Conservation (phyloP, 805 yeast species). For the Candida railenensis region DNA sequence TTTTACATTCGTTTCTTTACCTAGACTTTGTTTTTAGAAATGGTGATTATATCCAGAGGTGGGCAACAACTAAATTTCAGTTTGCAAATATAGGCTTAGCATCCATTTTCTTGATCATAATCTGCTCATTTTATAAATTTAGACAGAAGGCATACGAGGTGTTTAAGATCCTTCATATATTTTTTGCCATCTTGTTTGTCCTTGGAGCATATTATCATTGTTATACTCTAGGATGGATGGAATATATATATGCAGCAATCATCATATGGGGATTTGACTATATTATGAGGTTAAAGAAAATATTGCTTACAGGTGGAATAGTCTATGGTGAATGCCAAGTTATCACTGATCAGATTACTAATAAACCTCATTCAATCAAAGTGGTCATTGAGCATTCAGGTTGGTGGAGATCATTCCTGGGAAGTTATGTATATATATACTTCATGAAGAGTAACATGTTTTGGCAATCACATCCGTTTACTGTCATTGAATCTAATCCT, state of each 20-base stretch:
- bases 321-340: conserved; percentile 20
- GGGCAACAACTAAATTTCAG: conserved; percentile 35
- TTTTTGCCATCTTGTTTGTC: conserved; percentile 40
- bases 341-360: conserved; percentile 5
- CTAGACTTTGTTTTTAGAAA: conserved; percentile 1
- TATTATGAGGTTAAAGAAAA: conserved; percentile 29
- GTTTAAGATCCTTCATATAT: conserved; percentile 45
- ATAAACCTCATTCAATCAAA: conserved; percentile 6
- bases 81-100: conserved; percentile 40
- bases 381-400: conserved; percentile 16
- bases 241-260: conserved; percentile 37
- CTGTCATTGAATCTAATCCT: conserved; percentile 45
- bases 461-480: conserved; percentile 79
- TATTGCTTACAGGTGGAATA: conserved; percentile 24
- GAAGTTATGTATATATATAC: conserved; percentile 56
- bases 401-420: conserved; percentile 51
- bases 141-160: conserved; percentile 43
- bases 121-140: conserved; percentile 14
- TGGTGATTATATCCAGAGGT: neutral
- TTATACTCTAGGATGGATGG: conserved; percentile 40
- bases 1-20: conserved; percentile 31
- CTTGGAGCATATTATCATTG: conserved; percentile 49
- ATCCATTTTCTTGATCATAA: conserved; percentile 18
- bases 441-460: conserved; percentile 51
- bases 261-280: conserved; percentile 45